Evolutionary conservation across 2,329 filamentous ascomycete genomes (phyloP).

Genomic region (Claviceps citrina): DNA sequence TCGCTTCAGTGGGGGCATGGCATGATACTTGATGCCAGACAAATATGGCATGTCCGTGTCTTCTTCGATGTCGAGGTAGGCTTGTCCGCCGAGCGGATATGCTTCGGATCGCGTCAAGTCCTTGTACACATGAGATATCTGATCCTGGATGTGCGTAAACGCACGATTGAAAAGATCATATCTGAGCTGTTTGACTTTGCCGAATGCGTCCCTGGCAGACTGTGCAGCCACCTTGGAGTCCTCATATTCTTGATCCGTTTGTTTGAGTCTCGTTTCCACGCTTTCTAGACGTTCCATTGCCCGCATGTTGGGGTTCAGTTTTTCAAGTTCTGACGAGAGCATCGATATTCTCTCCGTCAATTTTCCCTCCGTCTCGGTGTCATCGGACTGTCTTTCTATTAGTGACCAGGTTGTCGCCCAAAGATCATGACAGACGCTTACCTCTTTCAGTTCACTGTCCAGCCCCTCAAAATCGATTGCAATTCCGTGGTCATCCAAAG

Average conservation of each 20-base stretch:
- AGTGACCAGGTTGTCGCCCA: constrained; percentile 10
- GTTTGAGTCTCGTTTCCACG: constrained; percentile 67
- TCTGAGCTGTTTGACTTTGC: constrained; percentile 64
- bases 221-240: constrained; percentile 62
- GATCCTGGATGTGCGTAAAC: constrained; percentile 85
- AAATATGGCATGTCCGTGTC: constrained; percentile 95
- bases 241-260: constrained; percentile 80
- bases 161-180: constrained; percentile 90
- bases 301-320: constrained; percentile 92
- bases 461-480: constrained; percentile 72
- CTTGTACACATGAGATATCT: constrained; percentile 87
- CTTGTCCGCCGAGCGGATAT: constrained; percentile 83
- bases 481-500: constrained; percentile 81
- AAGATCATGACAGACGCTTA: too few relatives aligned
- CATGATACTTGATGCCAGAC: constrained; percentile 92
- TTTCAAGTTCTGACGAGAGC: constrained; percentile 69
- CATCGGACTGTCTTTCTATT: constrained; percentile 48
- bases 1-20: constrained; percentile 94
- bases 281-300: constrained; percentile 81
- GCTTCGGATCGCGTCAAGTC: constrained; percentile 79
- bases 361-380: constrained; percentile 55
- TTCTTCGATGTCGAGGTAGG: constrained; percentile 80
- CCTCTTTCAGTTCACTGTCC: constrained; percentile 66
- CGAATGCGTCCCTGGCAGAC: constrained; percentile 67
- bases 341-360: constrained; percentile 63